These are phyloP conservation scores for Schizochytrium sp. DNA, from an alignment of 108 stramenopile species.

Conservation along the genomic window DNA sequence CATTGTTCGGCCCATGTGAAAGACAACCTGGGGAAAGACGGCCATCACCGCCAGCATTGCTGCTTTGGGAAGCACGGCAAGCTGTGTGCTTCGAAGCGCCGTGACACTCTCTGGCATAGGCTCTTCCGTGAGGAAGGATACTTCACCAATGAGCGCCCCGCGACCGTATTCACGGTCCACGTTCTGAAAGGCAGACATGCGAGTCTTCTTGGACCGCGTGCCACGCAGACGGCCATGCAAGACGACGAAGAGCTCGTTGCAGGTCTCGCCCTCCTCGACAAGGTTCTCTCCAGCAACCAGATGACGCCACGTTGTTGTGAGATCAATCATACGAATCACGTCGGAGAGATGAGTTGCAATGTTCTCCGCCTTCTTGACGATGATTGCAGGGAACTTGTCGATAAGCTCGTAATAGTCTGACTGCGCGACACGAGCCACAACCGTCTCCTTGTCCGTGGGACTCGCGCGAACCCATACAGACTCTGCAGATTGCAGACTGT, in stretches of 20 bases:
- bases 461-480: background rate
- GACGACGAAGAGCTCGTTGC: background rate
- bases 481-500: background rate
- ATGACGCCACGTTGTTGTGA: background rate
- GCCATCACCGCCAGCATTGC: background rate
- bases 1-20: conserved; percentile 5
- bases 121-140: conserved; percentile 6
- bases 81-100: background rate
- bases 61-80: background rate
- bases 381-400: background rate
- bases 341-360: background rate
- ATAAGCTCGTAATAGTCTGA: background rate
- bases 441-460: background rate
- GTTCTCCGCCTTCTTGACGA: background rate
- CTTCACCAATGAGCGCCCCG: background rate
- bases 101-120: background rate
- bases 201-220: background rate
- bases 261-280: background rate
- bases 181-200: background rate
- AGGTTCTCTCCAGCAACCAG: background rate
- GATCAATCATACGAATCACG: conserved; percentile 5
- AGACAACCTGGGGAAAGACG: background rate
- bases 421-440: background rate
- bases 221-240: background rate
- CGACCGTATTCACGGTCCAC: background rate